These are phyloP conservation scores for Flaveria floridana DNA, from an alignment of 140 eudicot genomes.

Conservation along the genomic window DNA sequence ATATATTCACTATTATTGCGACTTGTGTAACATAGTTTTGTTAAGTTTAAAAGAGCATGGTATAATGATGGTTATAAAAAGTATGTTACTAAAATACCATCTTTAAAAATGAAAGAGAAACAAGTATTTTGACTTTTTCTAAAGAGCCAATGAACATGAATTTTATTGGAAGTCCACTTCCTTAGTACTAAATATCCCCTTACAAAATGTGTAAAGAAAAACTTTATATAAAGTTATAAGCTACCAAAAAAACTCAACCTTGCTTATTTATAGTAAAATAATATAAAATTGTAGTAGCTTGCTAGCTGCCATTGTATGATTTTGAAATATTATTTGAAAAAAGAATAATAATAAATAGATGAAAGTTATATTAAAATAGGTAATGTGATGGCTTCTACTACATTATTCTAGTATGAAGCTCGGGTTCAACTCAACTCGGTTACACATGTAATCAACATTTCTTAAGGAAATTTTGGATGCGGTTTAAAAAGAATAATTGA, in stretches of 20 bases:
- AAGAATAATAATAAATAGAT: neutral
- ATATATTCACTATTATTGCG: no score
- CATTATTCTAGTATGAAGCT: neutral
- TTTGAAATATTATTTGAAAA: neutral
- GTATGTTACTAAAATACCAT: neutral
- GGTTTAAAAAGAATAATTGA: no score
- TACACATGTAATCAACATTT: no score
- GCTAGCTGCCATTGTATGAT: neutral
- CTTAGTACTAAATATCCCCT: neutral
- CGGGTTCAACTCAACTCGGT: no score
- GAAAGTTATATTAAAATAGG: neutral
- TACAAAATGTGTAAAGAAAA: neutral
- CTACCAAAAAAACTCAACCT: neutral
- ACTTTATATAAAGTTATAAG: neutral
- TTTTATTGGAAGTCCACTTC: slow-evolving; percentile 15
- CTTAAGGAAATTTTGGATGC: no score
- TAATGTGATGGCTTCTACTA: neutral
- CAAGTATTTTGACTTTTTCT: neutral
- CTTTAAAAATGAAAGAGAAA: neutral
- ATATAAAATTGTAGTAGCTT: neutral
- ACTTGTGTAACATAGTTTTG: neutral
- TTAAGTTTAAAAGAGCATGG: neutral
- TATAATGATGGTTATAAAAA: no score
- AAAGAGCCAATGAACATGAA: slow-evolving; percentile 10
- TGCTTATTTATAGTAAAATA: neutral